Base-by-base conservation (phyloP, 2,329 filamentous ascomycete species). In the Pezicula carpinea region DNA sequence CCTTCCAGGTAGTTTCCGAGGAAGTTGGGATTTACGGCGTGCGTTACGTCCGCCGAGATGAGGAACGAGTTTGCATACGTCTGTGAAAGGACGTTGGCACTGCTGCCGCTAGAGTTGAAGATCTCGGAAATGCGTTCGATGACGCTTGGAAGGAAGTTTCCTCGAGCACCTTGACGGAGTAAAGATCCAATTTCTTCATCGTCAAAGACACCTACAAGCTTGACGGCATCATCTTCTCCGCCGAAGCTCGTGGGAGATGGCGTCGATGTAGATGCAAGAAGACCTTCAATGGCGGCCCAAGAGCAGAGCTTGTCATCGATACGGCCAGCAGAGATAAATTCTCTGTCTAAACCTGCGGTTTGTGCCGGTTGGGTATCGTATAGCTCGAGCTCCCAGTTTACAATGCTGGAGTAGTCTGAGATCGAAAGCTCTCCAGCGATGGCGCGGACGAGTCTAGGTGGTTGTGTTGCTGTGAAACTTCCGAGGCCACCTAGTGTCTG, bases 261-360 rank as follows among this genome's bases (percentile, higher is more conserved):
- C 17, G 67, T 55, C 22, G 74, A 69, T 11, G 79, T 72, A 15
- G 84, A 81, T 42, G 85, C 82, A 22, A 96, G 74, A 0, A 99
- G 82, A 3, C 82, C 91, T 66, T 91, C 83, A 44, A 96, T 76
- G 6, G 93, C 92, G 6, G 90, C 82, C 83, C 89, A 97, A 26
- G 88, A 95, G 75, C 93, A 97, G 39, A 99, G 83, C 74, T 96
- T 97, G 71, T 99, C 93, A 64, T 99, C 93, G 56, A 97, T 93
- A 45, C 93, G 86, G 49, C 92, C 91, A 7, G 89, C 92, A 55
- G 92, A 96, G 68, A 99, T 95, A 65, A 99, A 85, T 59, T 97
- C 92, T 64, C 86, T 89, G 59, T 95, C 88, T 48, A 99, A 68
- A 11, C 93, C 93, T 55, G 88, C 85, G 15, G 89, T 78, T 34